Evolutionary conservation across 1,139 yeast genomes (phyloP).

Genomic region (Blastobotrys proliferans): DNA sequence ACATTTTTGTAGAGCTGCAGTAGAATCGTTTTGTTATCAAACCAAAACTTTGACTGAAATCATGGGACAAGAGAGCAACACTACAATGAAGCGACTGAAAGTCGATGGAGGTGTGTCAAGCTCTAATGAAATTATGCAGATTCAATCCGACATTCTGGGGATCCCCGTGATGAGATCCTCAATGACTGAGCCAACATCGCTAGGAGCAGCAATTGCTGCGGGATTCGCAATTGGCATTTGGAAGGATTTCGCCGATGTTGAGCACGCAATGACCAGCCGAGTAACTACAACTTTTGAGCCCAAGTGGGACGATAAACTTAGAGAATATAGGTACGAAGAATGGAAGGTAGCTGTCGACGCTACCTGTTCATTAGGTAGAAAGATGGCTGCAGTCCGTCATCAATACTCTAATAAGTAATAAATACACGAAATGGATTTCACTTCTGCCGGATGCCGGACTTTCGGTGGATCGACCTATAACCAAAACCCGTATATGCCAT

Average conservation of each 20-base stretch:
- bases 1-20: constrained; percentile 89
- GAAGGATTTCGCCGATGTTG: constrained; percentile 9
- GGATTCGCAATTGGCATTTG: constrained; percentile 67
- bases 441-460: too few species aligned
- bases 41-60: constrained; percentile 87
- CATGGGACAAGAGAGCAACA: constrained; percentile 71
- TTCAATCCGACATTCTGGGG: constrained; percentile 87
- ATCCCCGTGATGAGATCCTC: constrained; percentile 78
- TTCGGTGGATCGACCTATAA: too few species aligned
- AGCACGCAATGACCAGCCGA: too few species aligned
- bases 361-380: background rate
- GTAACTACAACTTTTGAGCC: constrained; percentile 5
- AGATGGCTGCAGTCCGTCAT: background rate
- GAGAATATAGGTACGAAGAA: background rate
- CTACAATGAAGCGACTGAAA: constrained; percentile 40
- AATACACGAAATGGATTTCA: too few species aligned
- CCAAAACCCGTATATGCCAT: too few species aligned
- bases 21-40: constrained; percentile 94
- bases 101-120: constrained; percentile 97
- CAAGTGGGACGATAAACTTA: background rate
- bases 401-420: too few species aligned
- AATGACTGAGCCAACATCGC: constrained; percentile 87
- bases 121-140: constrained; percentile 88
- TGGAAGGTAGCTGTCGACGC: constrained; percentile 7
- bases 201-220: constrained; percentile 96